Percentiles rank a stretch among this genome's conserved stretches.
Evolutionary conservation across 805 yeast species (phyloP).

Genomic region (Isabelozyma rhagii): DNA sequence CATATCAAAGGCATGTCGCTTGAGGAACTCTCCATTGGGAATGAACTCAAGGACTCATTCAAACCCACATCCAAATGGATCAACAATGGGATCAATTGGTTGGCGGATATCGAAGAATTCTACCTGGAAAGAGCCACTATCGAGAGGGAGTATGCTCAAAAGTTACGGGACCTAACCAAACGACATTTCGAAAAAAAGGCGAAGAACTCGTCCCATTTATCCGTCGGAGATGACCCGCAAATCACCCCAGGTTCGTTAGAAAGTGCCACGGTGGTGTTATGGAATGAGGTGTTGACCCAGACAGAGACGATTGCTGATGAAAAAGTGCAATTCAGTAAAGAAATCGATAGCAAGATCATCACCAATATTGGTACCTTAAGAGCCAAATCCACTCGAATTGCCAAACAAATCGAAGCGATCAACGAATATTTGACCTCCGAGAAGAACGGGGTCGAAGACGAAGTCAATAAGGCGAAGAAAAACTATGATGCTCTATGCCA

Average conservation of each 20-base stretch:
- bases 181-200: constrained; percentile 78
- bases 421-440: constrained; percentile 54
- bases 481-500: constrained; percentile 80
- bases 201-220: constrained; percentile 56
- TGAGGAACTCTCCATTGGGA: constrained; percentile 49
- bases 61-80: constrained; percentile 80
- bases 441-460: constrained; percentile 50
- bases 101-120: constrained; percentile 75
- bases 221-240: constrained; percentile 89
- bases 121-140: constrained; percentile 78
- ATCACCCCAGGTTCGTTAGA: constrained; percentile 95
- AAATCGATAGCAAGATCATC: constrained; percentile 56
- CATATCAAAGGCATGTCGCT: constrained; percentile 10
- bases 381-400: constrained; percentile 49
- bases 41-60: constrained; percentile 77
- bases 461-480: constrained; percentile 62
- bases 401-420: constrained; percentile 54
- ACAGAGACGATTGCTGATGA: constrained; percentile 79
- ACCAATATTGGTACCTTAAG: constrained; percentile 58
- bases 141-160: constrained; percentile 79
- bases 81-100: constrained; percentile 66
- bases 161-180: constrained; percentile 58
- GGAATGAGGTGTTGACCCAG: constrained; percentile 84
- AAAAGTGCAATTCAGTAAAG: constrained; percentile 54
- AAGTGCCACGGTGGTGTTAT: constrained; percentile 78